These are phyloP conservation scores for Fusarium circinatum DNA, from an alignment of 2,329 filamentous ascomycete species.

Conservation along the genomic window DNA sequence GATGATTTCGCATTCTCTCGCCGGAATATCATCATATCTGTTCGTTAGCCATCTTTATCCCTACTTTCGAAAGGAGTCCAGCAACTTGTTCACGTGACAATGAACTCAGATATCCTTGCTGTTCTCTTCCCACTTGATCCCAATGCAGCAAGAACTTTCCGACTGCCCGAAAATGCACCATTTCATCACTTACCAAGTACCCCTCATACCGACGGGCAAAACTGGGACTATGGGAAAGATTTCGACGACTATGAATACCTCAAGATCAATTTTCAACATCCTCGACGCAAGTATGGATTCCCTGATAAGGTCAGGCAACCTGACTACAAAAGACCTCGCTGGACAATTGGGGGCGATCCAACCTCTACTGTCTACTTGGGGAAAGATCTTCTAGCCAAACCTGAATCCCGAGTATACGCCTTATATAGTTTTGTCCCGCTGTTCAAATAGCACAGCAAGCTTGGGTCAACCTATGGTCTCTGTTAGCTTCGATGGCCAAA, in stretches of 20 bases:
- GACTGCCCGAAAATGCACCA: neutral
- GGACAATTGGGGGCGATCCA: neutral
- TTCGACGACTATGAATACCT: neutral
- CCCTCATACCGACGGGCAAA: neutral
- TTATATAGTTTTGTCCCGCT: neutral
- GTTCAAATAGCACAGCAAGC: neutral
- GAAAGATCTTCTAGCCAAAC: neutral
- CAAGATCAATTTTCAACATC: neutral
- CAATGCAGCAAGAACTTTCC: neutral
- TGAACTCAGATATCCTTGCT: neutral
- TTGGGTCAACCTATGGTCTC: neutral
- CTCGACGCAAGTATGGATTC: neutral
- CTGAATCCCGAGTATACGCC: neutral
- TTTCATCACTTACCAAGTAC: neutral
- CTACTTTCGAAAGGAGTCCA: accelerated
- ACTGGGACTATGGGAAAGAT: neutral
- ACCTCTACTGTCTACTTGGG: neutral
- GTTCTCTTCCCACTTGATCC: neutral
- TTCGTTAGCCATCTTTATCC: no score
- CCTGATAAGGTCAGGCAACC: neutral
- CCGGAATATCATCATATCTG: no score
- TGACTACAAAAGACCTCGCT: neutral
- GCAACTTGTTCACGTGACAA: neutral
- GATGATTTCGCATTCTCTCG: no score
- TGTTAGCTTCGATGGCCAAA: neutral